Evolutionary conservation across 2,329 filamentous ascomycete species (phyloP).

Genomic region (Cytospora mali): DNA sequence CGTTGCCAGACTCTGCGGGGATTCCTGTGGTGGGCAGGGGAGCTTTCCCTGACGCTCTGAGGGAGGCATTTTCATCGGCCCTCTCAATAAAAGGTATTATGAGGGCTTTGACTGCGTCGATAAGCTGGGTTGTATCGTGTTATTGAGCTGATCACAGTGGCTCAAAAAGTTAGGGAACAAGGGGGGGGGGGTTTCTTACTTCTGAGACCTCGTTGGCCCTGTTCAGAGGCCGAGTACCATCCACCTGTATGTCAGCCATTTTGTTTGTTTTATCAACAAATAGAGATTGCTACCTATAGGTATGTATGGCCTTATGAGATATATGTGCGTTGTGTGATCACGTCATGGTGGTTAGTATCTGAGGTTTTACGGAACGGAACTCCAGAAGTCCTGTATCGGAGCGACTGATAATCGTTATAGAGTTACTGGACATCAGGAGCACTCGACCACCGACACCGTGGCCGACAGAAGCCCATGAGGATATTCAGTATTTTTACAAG

Average conservation of each 20-base stretch:
- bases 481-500: no score
- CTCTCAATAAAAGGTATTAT: constrained; percentile 71
- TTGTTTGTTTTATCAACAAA: background rate
- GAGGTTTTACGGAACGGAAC: background rate
- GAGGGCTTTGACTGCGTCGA: constrained; percentile 67
- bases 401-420: background rate
- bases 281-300: background rate
- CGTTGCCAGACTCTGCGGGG: constrained; percentile 48
- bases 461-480: no score
- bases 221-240: constrained; percentile 20
- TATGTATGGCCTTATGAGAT: background rate
- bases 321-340: background rate
- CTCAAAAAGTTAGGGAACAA: background rate
- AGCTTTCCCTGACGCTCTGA: constrained; percentile 54
- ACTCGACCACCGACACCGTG: background rate
- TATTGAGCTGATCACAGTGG: background rate
- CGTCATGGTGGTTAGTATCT: background rate
- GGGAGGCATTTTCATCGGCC: constrained; percentile 65
- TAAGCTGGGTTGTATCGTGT: constrained; percentile 52
- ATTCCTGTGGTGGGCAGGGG: constrained; percentile 42
- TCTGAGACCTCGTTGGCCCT: constrained; percentile 38
- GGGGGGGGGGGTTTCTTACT: constrained; percentile 31
- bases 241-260: background rate
- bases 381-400: constrained; percentile 3
- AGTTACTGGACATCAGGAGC: background rate